phyloP scores from a whole-genome alignment of 1,284 basidiomycete genomes.

The Uromyces viciae-fabae region DNA sequence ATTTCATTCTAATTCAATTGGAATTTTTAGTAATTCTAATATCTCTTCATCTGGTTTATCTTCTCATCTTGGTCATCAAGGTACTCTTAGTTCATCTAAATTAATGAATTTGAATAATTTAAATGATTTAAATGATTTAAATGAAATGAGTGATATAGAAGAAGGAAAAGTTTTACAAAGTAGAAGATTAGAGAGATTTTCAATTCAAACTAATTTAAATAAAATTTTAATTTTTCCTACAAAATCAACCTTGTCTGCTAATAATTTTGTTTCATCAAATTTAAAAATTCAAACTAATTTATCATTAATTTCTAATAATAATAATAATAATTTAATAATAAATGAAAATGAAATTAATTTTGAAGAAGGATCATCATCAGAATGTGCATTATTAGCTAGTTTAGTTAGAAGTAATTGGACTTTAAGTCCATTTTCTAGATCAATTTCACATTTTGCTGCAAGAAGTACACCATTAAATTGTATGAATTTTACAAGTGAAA shows the following conservation, averaged over 20 bases:
- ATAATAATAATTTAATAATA: not conserved
- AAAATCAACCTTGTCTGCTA: too few relatives aligned
- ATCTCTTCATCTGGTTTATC: slow-evolving; percentile 25
- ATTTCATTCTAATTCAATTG: slow-evolving; percentile 25
- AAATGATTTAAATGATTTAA: not conserved
- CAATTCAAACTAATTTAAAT: not conserved
- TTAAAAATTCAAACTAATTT: not conserved
- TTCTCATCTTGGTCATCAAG: slow-evolving; percentile 2
- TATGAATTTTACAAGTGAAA: too few relatives aligned
- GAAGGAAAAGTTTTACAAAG: slow-evolving; percentile 29
- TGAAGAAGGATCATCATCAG: not conserved
- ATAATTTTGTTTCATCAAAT: slow-evolving; percentile 18
- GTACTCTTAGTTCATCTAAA: not conserved
- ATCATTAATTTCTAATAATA: not conserved
- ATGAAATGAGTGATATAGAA: not conserved
- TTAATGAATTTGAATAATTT: not conserved
- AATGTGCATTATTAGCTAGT: slow-evolving; percentile 34
- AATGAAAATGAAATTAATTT: not conserved
- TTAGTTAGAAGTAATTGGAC: slow-evolving; percentile 32
- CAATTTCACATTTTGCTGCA: slow-evolving; percentile 27
- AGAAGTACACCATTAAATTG: slow-evolving; percentile 24
- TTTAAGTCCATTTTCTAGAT: slow-evolving; percentile 31
- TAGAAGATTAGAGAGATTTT: slow-evolving; percentile 28
- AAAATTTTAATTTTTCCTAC: not conserved
- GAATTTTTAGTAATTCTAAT: not conserved